Evolutionary conservation across 2,329 filamentous ascomycete species (phyloP), one percentile per base, ranked within the genome.

Genomic region (Fusarium luffae): DNA sequence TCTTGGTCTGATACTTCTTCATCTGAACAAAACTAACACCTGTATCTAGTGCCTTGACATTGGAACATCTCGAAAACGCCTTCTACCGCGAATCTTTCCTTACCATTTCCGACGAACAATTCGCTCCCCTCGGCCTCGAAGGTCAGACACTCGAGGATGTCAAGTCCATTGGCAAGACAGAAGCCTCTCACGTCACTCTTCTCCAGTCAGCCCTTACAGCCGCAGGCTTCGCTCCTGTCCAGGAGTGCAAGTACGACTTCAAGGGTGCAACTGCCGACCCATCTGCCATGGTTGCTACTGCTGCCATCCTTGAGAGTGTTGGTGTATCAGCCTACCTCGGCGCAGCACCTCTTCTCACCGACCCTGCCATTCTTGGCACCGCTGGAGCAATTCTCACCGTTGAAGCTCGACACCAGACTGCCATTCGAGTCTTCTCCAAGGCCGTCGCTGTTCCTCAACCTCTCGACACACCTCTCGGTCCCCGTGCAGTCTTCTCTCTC

Each of bases 281-380:
- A 49, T 82, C 83, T 23, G 81, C 82, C 75, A 93, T 94, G 89
- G 85, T 94, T 40, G 86, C 85, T 51, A 91, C 89, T 4, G 91
- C 91, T 16, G 85, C 86, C 70, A 82, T 93, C 23, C 87, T 94
- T 62, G 92, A 94, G 80, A 91, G 88, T 74, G 86, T 93, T 62
- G 91, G 91, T 78, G 86, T 93, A 32, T 91, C 89, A n/a, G 91
- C 91, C 68, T 91, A 90, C 80, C 87, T 93, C 16, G 91, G 91
- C 63, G 91, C 90, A 27, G 90, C 90, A 16, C 88, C 90, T 7
- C 83, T 93, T 32, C 79, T 93, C 67, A 84, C 86, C 47, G 84
- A 85, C 58, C 81, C 84, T 51, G 83, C 82, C 51, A 86, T 92
- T 66, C 87, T 94, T 52, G 83, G 85, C 64, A 87, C 88, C 21